Evolutionary conservation across 1,139 yeast genomes (phyloP), one percentile per base, ranked within the genome.

Genomic region (Blastobotrys proliferans): DNA sequence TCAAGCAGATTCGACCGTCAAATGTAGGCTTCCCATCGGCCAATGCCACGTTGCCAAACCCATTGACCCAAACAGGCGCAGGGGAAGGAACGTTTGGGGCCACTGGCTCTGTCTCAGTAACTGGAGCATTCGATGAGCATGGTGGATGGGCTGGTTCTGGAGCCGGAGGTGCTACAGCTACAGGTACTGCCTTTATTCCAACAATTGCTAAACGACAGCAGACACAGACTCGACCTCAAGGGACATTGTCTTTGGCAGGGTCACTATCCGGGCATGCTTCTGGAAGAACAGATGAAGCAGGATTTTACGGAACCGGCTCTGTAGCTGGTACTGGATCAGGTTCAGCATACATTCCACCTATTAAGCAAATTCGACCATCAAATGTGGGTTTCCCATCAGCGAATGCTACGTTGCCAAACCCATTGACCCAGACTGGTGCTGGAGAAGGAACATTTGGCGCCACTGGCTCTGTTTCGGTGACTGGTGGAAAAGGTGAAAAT

Each of bases 121-220:
- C 10, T 24, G 26, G 10, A 24, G 26, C 10, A 9, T 24, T 8
- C 11, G 26, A 24, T 24, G 26, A 8, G 8, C 11, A 24, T 24
- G 26, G 26, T 24, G 11, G 26, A 8, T 8, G n/a, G n/a, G n/a
- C n/a, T 20, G 13, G 8, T 29, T 29, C 33, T 29, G 33, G 14
- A 18, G 14, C 33, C 20, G 8, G 8, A 14, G 4, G 11, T 29
- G 33, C 20, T 4, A 6, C 17, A 4, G 33, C 20, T 9, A 14
- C 33, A 4, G 33, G 14, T 29, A 11, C 19, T 29, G 33, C 25
- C n/a, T n/a, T n/a, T n/a, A n/a, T n/a, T n/a, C n/a, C n/a, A n/a
- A n/a, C n/a, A n/a, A n/a, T n/a, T n/a, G n/a, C n/a, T n/a, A n/a
- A n/a, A n/a, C n/a, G n/a, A n/a, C n/a, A n/a, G n/a, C n/a, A n/a